Evolutionary conservation across 2,329 filamentous ascomycete species (phyloP), one percentile per base, ranked within the genome.

Genomic region (Stenocarpella maydis): DNA sequence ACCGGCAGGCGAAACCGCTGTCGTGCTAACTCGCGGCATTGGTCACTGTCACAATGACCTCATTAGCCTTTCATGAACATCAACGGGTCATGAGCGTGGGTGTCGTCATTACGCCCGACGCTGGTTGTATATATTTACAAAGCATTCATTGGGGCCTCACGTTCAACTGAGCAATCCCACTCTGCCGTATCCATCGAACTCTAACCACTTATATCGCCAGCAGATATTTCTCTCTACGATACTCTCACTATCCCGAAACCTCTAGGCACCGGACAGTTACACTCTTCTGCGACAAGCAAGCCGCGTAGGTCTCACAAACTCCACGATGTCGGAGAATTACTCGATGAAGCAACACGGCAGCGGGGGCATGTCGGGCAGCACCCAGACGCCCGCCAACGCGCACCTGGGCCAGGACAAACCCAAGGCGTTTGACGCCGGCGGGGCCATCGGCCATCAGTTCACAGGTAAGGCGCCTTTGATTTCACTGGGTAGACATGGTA

Each of bases 391-490:
- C 6, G 76, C 76, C 21, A 77, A 72, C 28, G 65, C 73, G 17
- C 54, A 73, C 12, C 9, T 77, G 8, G 76, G 76, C 2, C 43
- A 49, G 1, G 73, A 76, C 64, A 74, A 78, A 73, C 81, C 82
- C 37, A 82, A 78, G 71, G 74, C 80, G 0, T 78, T 89, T 55
- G 86, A 86, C 49, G 83, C 81, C 0, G 77, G 82, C 0, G 86
- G 86, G 6, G 78, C 81, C 0, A 81, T 88, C 41, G 86, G 87
- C 24, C 86, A 85, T 73, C 85, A 88, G 26, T 88, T 88, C 74
- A 88, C 84, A 4, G 82, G 83, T 84, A 75, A 58, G 68, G 6
- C 4, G 7, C 4, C 17, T n/a, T 15, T 50, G 4, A 31, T 2
- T 14, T 1, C 15, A 3, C 47, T 4, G 6, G 19, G 8, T 3